These are phyloP conservation scores for Tetracladium setigerum DNA, from an alignment of 495 filamentous ascomycete genomes.

Conservation along the genomic window DNA sequence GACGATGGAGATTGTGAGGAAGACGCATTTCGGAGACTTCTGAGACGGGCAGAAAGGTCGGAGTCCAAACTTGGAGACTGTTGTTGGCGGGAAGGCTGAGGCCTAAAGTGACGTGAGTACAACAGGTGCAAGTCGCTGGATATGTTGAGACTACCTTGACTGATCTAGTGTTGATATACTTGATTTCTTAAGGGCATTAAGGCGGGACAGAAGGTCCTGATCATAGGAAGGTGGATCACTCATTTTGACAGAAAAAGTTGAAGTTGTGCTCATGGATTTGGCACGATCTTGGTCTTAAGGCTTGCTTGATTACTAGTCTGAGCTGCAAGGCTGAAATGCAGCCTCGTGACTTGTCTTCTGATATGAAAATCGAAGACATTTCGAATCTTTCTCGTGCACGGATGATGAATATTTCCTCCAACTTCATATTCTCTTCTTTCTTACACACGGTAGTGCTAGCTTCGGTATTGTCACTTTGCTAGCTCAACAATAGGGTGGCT, in stretches of 20 bases:
- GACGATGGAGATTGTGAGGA: constrained; percentile 11
- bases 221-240: constrained; percentile 22
- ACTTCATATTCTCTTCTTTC: too few relatives aligned
- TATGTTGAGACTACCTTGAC: constrained; percentile 7
- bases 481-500: not conserved
- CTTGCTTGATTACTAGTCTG: too few relatives aligned
- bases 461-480: not conserved
- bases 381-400: too few relatives aligned
- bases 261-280: too few relatives aligned
- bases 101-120: constrained; percentile 1
- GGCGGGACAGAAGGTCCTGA: constrained; percentile 25
- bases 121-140: not conserved
- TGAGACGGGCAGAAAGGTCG: constrained; percentile 26
- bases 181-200: constrained; percentile 34
- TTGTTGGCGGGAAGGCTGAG: constrained; percentile 1
- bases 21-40: constrained; percentile 19
- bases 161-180: constrained; percentile 16
- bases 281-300: too few relatives aligned
- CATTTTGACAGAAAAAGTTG: constrained; percentile 10
- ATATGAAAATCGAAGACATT: too few relatives aligned
- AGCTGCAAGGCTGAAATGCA: constrained; percentile 6
- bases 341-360: not conserved
- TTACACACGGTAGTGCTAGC: not conserved
- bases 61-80: constrained; percentile 13
- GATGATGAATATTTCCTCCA: too few relatives aligned